phyloP scores from a whole-genome alignment of 305 asterid genomes.

The Fraxinus ornus region DNA sequence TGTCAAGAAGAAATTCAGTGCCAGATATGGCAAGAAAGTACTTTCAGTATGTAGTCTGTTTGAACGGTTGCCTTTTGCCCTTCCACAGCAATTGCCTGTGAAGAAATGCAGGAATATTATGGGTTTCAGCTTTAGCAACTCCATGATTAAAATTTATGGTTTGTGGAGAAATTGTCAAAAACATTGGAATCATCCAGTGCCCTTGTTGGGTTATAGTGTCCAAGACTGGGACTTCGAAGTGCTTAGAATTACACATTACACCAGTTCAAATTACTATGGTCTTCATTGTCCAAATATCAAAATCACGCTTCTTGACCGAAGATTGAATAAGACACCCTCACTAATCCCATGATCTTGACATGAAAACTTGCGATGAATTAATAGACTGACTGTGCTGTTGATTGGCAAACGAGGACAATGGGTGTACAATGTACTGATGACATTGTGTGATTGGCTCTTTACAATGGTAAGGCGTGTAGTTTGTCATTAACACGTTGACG shows the following conservation, averaged over 20 bases:
- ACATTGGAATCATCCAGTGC: not conserved
- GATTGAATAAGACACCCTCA: not conserved
- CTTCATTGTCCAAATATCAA: not conserved
- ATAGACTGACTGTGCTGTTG: not conserved
- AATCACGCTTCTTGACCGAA: not conserved
- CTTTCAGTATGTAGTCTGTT: slow-evolving; percentile 44
- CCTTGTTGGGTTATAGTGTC: not conserved
- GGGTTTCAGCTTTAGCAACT: not conserved
- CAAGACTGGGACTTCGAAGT: not conserved
- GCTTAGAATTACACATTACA: not conserved
- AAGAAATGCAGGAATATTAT: not conserved
- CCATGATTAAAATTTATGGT: not conserved
- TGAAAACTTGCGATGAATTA: not conserved
- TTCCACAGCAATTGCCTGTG: slow-evolving; percentile 43
- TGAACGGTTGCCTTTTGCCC: slow-evolving; percentile 41
- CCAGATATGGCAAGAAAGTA: slow-evolving; percentile 9
- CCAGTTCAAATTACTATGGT: not conserved
- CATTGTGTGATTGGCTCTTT: not conserved
- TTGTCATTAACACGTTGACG: not conserved
- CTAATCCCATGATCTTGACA: not conserved
- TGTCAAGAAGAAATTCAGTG: not conserved
- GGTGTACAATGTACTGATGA: not conserved
- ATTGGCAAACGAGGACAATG: not conserved
- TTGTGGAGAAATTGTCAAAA: not conserved
- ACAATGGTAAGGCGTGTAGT: not conserved